These are phyloP conservation scores for Vaccinium macrocarpon DNA, from an alignment of 148 eudicot species.

Conservation along the genomic window DNA sequence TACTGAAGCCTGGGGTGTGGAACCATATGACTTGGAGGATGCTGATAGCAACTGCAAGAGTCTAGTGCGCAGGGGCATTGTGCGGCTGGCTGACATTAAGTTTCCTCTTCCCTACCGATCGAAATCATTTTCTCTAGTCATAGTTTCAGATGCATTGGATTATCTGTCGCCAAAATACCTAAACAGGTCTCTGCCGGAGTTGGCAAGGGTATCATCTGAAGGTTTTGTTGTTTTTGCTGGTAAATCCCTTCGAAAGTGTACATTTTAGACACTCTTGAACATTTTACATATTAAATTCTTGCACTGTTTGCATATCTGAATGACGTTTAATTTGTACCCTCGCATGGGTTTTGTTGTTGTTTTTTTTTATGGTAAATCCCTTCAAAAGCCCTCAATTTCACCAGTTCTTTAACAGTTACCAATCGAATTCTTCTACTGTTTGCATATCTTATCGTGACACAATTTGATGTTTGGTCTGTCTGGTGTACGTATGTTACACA, in stretches of 20 bases:
- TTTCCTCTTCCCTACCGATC: conserved; percentile 85
- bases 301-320: neutral
- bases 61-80: conserved; percentile 84
- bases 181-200: conserved; percentile 89
- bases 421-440: neutral
- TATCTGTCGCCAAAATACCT: conserved; percentile 88
- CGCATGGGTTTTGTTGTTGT: neutral
- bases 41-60: conserved; percentile 66
- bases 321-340: neutral
- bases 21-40: conserved; percentile 91
- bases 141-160: conserved; percentile 86
- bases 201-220: conserved; percentile 77
- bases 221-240: conserved; percentile 86
- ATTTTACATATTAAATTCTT: neutral
- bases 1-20: conserved; percentile 96
- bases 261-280: neutral
- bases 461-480: neutral
- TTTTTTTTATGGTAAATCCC: neutral
- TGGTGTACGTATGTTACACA: neutral
- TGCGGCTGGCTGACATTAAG: conserved; percentile 91
- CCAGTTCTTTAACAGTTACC: neutral
- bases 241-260: conserved; percentile 20
- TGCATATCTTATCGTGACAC: neutral
- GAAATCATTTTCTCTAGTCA: conserved; percentile 77
- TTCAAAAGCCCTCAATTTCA: neutral